phyloP scores from a whole-genome alignment of 225 moss, liverwort and hornwort genomes.

The Polytrichum commune region DNA sequence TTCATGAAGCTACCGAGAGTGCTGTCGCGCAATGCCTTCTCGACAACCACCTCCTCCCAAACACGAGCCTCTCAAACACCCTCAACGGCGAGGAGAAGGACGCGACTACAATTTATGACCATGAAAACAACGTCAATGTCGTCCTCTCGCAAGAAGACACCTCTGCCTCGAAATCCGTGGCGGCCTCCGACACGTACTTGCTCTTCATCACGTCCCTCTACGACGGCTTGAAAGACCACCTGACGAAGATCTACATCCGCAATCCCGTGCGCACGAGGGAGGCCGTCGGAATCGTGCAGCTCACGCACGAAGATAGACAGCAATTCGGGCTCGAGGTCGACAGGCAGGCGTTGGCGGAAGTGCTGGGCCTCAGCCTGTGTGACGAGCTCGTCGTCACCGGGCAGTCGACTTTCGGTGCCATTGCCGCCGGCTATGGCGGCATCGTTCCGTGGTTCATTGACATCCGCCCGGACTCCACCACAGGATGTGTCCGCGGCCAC shows the following conservation, averaged over 20 bases:
- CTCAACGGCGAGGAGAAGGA: neutral
- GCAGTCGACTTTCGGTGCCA: slow-evolving; percentile 57
- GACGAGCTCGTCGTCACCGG: slow-evolving; percentile 49
- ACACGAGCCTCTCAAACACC: slow-evolving; percentile 6
- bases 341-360: slow-evolving; percentile 52
- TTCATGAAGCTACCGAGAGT: slow-evolving; percentile 20
- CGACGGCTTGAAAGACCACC: slow-evolving; percentile 31
- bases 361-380: slow-evolving; percentile 43
- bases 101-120: too few relatives aligned
- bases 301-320: slow-evolving; percentile 48
- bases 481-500: slow-evolving; percentile 22
- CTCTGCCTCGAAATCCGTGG: neutral
- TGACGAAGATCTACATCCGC: slow-evolving; percentile 33
- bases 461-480: slow-evolving; percentile 5
- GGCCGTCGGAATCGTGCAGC: slow-evolving; percentile 39
- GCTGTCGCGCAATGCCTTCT: slow-evolving; percentile 38
- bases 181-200: neutral
- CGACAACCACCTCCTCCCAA: slow-evolving; percentile 34
- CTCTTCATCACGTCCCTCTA: slow-evolving; percentile 54
- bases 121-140: too few relatives aligned
- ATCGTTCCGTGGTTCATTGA: slow-evolving; percentile 76
- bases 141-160: neutral
- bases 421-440: slow-evolving; percentile 55
- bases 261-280: slow-evolving; percentile 21
- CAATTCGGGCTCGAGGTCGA: slow-evolving; percentile 51